Percentiles rank a stretch among this genome's conserved stretches.
Evolutionary conservation across 2,329 filamentous ascomycete genomes (phyloP).

Genomic region (Verticillium zaregamsianum): DNA sequence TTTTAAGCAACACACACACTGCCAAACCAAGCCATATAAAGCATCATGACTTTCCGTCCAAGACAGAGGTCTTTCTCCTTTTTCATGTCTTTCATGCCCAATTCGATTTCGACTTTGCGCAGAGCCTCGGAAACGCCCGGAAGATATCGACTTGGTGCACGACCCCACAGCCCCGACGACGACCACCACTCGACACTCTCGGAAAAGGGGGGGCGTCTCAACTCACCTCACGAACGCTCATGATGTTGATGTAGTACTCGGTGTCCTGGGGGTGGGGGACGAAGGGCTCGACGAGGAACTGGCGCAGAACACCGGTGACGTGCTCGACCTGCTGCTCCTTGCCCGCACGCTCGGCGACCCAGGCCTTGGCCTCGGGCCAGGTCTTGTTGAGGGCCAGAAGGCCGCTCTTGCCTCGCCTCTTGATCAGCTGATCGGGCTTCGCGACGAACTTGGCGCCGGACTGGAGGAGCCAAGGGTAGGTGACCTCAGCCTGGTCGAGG

Average conservation of each 20-base stretch:
- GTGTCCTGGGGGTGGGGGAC: slow-evolving; percentile 92
- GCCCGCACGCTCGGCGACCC: slow-evolving; percentile 87
- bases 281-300: slow-evolving; percentile 98
- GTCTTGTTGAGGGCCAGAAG: slow-evolving; percentile 95
- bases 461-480: slow-evolving; percentile 91
- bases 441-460: slow-evolving; percentile 89
- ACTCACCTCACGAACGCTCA: slow-evolving; percentile 98
- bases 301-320: slow-evolving; percentile 79
- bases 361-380: slow-evolving; percentile 89
- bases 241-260: slow-evolving; percentile 99
- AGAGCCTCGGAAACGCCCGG: neutral
- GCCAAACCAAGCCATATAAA: slow-evolving; percentile 6
- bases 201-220: neutral
- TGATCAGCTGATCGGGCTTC: slow-evolving; percentile 99
- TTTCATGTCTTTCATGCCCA: neutral
- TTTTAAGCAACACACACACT: slow-evolving; percentile 1
- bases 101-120: neutral
- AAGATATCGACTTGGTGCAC: neutral
- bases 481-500: slow-evolving; percentile 92
- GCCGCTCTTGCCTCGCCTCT: slow-evolving; percentile 98
- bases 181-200: neutral
- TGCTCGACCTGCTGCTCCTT: slow-evolving; percentile 94
- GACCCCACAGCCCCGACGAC: slow-evolving; percentile 1
- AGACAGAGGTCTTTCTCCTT: neutral
- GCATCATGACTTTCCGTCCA: neutral